phyloP scores from a whole-genome alignment of 306 rosid species.

The Senna tora region DNA sequence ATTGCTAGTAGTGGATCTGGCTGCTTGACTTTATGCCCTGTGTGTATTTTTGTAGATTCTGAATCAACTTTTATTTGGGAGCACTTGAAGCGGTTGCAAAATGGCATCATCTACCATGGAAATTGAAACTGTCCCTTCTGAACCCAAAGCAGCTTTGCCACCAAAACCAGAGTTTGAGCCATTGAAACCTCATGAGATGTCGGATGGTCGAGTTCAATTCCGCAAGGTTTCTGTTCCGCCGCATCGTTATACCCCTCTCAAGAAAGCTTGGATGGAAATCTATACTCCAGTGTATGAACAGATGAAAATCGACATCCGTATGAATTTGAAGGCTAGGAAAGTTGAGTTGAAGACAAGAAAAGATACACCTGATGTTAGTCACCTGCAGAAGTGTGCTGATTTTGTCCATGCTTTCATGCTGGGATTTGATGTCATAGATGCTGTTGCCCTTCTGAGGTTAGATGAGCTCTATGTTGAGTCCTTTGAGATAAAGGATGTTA shows the following conservation, averaged over 20 bases:
- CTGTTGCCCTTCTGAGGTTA: constrained; percentile 75
- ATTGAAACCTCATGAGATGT: constrained; percentile 86
- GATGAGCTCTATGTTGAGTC: constrained; percentile 93
- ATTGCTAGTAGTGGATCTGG: constrained; percentile 7
- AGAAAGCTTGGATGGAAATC: constrained; percentile 85
- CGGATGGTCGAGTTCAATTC: constrained; percentile 81
- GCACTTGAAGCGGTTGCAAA: constrained; percentile 29
- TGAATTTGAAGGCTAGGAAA: constrained; percentile 84
- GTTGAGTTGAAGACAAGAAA: constrained; percentile 77
- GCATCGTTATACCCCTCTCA: constrained; percentile 81
- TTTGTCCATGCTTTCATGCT: constrained; percentile 91
- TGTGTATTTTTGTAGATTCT: constrained; percentile 3
- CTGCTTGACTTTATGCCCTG: background rate
- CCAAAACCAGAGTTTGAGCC: constrained; percentile 75
- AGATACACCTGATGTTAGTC: constrained; percentile 83
- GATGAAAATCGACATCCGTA: constrained; percentile 84
- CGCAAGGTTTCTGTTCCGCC: constrained; percentile 81
- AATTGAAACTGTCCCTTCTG: constrained; percentile 50
- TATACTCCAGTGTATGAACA: constrained; percentile 79
- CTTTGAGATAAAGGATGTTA: constrained; percentile 90
- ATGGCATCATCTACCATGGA: constrained; percentile 70
- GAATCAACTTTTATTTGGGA: background rate
- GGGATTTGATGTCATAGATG: constrained; percentile 87
- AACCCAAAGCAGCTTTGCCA: constrained; percentile 47
- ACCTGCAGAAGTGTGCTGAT: constrained; percentile 85